Base-by-base conservation (phyloP, 495 filamentous ascomycete species). In the Podospora anserina region DNA sequence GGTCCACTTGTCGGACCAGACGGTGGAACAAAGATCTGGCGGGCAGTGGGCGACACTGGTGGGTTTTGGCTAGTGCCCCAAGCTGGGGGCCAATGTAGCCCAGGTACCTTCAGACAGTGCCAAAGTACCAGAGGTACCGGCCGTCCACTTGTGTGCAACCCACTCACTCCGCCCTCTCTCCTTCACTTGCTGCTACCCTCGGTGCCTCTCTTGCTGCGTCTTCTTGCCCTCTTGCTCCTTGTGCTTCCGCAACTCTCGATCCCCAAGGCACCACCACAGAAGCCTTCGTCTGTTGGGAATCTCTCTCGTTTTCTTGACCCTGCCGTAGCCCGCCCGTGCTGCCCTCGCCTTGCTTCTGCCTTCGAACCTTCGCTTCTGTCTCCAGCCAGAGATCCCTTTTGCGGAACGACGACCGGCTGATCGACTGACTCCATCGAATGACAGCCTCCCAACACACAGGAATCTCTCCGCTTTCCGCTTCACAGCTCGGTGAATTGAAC, bases 11-110 rank as follows among this genome's bases (percentile, higher is more conserved):
- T 30, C 64, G 30, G 57, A 65, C 67, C 70, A 61, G 11, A 61
- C 15, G 63, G 67, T 69, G 66, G 70, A 64, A 73, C 66, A 73
- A 73, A 75, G 73, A 53, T 32, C 66, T 20, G 69, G 62, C 60
- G 61, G 68, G 59, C 53, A 53, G 16, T 58, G 59, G 61, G n/a
- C 1, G 61, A n/a, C 18, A 34, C 70, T 68, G 69, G 66, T 65
- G 70, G 70, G 70, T 66, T 68, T 32, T 67, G 68, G 69, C 66
- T 66, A 53, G 60, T 67, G 66, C 61, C 53, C 70, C 64, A 59
- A 66, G 32, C 39, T 69, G 69, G 44, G 32, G 2, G 61, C 61
- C 27, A 20, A 64, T 20, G 68, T 70, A 71, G 63, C 44, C 61
- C n/a, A 30, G 63, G 20, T 71, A 59, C 57, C 20, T 32, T 32